Evolutionary conservation across 2,329 filamentous ascomycete genomes (phyloP).

Genomic region (Fusarium sp.): DNA sequence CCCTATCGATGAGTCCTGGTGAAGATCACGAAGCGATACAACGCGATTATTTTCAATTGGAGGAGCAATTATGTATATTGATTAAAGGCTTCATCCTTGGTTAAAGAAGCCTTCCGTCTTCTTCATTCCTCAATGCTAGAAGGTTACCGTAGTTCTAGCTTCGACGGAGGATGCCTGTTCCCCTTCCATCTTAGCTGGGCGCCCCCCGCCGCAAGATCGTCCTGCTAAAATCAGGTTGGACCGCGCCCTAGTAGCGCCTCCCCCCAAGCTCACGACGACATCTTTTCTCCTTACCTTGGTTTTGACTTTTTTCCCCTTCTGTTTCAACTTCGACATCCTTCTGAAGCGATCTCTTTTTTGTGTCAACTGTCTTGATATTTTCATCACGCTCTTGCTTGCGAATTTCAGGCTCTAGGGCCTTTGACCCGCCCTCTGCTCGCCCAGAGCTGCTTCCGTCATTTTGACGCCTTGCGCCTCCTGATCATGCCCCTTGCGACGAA

Average conservation of each 20-base stretch:
- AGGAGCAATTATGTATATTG: neutral
- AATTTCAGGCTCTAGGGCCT: neutral
- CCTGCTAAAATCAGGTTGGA: conserved; percentile 34
- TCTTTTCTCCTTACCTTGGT: conserved; percentile 14
- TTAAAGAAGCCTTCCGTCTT: neutral
- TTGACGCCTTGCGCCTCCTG: conserved; percentile 13
- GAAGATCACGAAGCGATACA: conserved; percentile 23
- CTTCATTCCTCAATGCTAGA: neutral
- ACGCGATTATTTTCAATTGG: conserved; percentile 10
- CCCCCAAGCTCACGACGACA: conserved; percentile 32
- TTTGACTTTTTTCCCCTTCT: conserved; percentile 8
- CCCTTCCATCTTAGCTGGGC: conserved; percentile 23
- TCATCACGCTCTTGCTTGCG: neutral
- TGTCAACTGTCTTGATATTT: neutral
- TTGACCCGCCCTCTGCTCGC: neutral
- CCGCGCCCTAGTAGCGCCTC: conserved; percentile 35
- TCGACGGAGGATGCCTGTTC: conserved; percentile 19
- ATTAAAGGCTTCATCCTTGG: neutral
- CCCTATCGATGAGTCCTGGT: conserved; percentile 8
- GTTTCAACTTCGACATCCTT: conserved; percentile 9
- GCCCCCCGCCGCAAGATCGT: conserved; percentile 30
- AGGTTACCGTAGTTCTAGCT: neutral
- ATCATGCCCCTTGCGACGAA: conserved; percentile 25
- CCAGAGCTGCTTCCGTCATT: conserved; percentile 6
- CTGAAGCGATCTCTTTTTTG: neutral